Conservation (phyloP, 192 early-diverging fungal genomes). For the Backusella tuberculispora region DNA sequence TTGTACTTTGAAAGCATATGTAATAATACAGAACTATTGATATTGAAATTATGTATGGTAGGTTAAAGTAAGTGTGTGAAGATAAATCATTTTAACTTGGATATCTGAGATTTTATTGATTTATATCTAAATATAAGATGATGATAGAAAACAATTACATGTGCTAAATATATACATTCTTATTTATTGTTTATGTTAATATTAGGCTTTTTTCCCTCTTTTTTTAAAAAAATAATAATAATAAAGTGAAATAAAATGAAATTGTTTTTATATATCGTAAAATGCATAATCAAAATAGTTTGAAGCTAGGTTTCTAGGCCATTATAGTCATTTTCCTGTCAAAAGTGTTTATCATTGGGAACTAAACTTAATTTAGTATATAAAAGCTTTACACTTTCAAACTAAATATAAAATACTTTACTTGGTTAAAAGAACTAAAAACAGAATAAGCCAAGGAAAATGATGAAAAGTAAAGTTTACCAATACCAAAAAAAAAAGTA, state of each 20-base stretch:
- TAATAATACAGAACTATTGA: no score
- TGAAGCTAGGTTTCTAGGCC: not conserved
- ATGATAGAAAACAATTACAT: not conserved
- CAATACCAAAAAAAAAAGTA: not conserved
- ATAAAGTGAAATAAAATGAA: no score
- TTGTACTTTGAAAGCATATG: not conserved
- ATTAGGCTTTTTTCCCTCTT: not conserved
- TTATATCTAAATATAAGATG: slow-evolving; percentile 1
- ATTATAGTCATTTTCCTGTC: not conserved
- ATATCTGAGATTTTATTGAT: not conserved
- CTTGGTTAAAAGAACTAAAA: slow-evolving; percentile 12
- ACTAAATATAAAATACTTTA: slow-evolving; percentile 14
- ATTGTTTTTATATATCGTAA: no score
- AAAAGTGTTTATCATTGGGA: not conserved
- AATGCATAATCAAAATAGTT: not conserved
- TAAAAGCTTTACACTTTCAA: not conserved
- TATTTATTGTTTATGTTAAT: not conserved
- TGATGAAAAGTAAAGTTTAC: not conserved
- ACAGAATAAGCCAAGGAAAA: not conserved
- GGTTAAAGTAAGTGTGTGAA: not conserved
- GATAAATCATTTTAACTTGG: not conserved
- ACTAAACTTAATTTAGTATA: slow-evolving; percentile 2
- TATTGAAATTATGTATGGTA: no score
- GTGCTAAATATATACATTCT: slow-evolving; percentile 2
- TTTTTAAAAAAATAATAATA: not conserved